Conservation (phyloP, 2,329 filamentous ascomycete genomes). For the Cercospora zeae-maydis region DNA sequence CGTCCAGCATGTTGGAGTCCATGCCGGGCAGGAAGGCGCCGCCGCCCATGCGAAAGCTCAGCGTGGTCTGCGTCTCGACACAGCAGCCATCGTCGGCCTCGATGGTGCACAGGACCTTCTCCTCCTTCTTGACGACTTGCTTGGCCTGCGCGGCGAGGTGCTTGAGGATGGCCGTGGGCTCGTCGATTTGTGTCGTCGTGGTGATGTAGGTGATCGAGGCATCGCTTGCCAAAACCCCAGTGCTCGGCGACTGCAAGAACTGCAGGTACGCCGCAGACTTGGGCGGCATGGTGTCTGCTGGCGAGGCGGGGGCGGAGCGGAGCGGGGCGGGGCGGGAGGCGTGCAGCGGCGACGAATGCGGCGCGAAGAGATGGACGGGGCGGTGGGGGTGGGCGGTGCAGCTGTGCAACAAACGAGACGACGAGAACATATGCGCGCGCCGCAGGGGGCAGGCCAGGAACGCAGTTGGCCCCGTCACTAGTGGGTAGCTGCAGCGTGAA, state of each 20-base stretch:
- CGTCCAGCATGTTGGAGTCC: constrained; percentile 90
- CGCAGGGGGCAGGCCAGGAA: too few relatives aligned
- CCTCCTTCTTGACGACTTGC: constrained; percentile 76
- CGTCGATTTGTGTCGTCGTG: constrained; percentile 70
- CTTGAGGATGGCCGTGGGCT: constrained; percentile 73
- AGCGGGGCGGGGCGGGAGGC: background rate
- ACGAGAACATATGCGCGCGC: too few relatives aligned
- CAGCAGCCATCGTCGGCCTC: constrained; percentile 68
- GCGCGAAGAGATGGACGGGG: background rate
- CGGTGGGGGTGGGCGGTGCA: background rate
- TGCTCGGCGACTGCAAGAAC: constrained; percentile 45
- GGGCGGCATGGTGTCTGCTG: constrained; percentile 20
- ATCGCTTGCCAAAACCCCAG: constrained; percentile 43
- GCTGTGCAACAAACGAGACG: background rate
- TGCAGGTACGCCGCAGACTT: constrained; percentile 45
- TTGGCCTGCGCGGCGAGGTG: constrained; percentile 70
- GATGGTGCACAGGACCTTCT: constrained; percentile 70
- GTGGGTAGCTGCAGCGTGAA: background rate
- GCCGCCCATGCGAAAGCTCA: constrained; percentile 78
- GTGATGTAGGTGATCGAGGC: constrained; percentile 74
- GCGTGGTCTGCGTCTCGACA: constrained; percentile 73
- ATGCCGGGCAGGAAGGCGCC: constrained; percentile 83
- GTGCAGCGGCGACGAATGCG: background rate
- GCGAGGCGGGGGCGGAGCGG: background rate
- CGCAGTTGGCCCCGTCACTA: background rate